Evolutionary conservation across 2,329 filamentous ascomycete species (phyloP).

Genomic region (Zarea fungicola): DNA sequence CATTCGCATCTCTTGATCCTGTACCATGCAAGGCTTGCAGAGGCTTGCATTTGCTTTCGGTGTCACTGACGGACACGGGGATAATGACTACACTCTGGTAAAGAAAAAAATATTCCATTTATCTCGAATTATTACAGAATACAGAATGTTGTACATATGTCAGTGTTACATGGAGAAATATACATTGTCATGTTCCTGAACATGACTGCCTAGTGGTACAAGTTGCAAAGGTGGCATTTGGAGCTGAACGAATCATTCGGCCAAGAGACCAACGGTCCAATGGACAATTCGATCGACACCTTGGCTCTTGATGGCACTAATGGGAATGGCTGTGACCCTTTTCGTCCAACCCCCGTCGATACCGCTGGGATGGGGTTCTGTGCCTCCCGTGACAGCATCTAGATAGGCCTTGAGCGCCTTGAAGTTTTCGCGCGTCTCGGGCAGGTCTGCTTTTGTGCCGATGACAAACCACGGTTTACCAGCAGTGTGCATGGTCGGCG

Average conservation of each 20-base stretch:
- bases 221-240: not conserved
- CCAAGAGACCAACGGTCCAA: conserved; percentile 64
- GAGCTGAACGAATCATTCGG: conserved; percentile 32
- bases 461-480: conserved; percentile 96
- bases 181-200: not conserved
- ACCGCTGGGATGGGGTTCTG: conserved; percentile 67
- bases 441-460: conserved; percentile 85
- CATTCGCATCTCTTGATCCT: too few relatives aligned
- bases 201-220: too few relatives aligned
- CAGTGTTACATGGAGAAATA: not conserved
- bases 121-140: conserved; percentile 12
- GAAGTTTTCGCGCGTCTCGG: conserved; percentile 75
- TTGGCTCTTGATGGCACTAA: conserved; percentile 84
- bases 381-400: conserved; percentile 55
- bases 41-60: too few relatives aligned
- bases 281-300: conserved; percentile 72
- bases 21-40: too few relatives aligned
- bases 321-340: conserved; percentile 68
- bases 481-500: conserved; percentile 65
- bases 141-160: conserved; percentile 7
- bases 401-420: conserved; percentile 65
- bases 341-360: conserved; percentile 52
- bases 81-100: too few relatives aligned
- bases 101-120: too few relatives aligned
- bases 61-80: too few relatives aligned